Percentiles rank a stretch among this genome's conserved stretches.
Conservation (phyloP, 192 early-diverging fungal genomes). For the Phlyctochytrium planicorne region DNA sequence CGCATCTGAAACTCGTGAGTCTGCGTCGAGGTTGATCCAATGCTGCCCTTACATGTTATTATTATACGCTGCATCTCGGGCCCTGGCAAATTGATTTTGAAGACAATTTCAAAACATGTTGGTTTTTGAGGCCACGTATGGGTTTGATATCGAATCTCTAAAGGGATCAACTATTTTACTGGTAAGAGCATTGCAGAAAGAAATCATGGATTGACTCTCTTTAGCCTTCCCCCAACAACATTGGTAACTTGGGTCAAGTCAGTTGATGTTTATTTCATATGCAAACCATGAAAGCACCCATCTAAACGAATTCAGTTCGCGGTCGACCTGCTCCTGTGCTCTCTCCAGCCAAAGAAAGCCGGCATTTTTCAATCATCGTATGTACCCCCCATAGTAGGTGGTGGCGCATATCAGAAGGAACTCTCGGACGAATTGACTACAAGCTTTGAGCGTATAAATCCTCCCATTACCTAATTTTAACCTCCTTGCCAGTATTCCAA, state of each 20-base stretch:
- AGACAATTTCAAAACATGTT: too few relatives aligned
- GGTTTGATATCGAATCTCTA: not conserved
- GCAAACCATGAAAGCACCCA: too few relatives aligned
- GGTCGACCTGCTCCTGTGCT: not conserved
- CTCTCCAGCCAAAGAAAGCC: not conserved
- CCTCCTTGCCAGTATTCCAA: not conserved
- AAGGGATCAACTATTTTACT: not conserved
- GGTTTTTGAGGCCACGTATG: too few relatives aligned
- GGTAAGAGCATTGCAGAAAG: not conserved
- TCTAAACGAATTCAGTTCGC: too few relatives aligned
- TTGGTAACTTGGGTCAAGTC: not conserved
- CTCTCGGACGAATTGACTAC: not conserved
- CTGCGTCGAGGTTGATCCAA: too few relatives aligned
- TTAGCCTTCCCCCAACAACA: not conserved
- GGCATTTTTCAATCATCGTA: not conserved
- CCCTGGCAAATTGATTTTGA: too few relatives aligned
- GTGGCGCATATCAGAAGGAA: not conserved
- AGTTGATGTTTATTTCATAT: not conserved
- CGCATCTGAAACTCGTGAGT: too few relatives aligned
- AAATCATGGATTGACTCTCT: not conserved
- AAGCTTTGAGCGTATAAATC: not conserved
- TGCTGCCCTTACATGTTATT: too few relatives aligned
- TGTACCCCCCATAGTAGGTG: not conserved
- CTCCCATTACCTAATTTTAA: not conserved
- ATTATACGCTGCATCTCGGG: too few relatives aligned